phyloP scores from a whole-genome alignment of 2,329 filamentous ascomycete species.

The Sporothrix brunneoviolacea region DNA sequence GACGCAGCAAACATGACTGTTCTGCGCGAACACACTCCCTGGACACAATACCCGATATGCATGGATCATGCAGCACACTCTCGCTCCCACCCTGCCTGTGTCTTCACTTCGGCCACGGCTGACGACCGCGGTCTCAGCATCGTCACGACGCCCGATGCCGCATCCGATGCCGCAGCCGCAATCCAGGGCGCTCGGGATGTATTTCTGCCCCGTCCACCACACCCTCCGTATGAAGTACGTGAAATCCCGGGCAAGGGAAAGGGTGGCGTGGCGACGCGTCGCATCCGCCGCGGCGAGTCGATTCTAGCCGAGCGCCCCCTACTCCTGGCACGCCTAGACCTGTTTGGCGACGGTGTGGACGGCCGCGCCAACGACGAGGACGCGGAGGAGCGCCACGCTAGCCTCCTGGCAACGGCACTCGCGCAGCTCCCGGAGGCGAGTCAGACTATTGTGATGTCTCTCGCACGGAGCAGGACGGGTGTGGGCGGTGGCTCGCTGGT shows the following conservation, averaged over 20 bases:
- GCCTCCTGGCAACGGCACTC: constrained; percentile 16
- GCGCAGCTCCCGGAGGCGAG: constrained; percentile 15
- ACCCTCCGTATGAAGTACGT: neutral
- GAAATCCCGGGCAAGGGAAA: constrained; percentile 20
- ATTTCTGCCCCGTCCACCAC: no score
- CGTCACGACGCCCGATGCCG: constrained; percentile 1
- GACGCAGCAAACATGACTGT: neutral
- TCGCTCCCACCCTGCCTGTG: neutral
- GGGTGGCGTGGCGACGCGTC: constrained; percentile 18
- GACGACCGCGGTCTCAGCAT: neutral
- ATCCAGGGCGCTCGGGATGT: no score
- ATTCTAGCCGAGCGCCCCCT: constrained; percentile 20
- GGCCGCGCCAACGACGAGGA: constrained; percentile 1
- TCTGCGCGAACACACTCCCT: neutral
- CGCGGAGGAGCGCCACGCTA: neutral
- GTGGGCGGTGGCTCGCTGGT: constrained; percentile 15
- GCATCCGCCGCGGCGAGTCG: constrained; percentile 13
- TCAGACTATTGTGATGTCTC: constrained; percentile 10
- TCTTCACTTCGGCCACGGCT: no score
- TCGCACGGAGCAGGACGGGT: no score
- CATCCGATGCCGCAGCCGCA: neutral
- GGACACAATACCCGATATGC: neutral
- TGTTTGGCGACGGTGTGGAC: neutral
- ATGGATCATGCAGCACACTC: no score
- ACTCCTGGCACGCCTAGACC: constrained; percentile 19